phyloP scores from a whole-genome alignment of 345 rosid genomes.

The Ceriops zippeliana region DNA sequence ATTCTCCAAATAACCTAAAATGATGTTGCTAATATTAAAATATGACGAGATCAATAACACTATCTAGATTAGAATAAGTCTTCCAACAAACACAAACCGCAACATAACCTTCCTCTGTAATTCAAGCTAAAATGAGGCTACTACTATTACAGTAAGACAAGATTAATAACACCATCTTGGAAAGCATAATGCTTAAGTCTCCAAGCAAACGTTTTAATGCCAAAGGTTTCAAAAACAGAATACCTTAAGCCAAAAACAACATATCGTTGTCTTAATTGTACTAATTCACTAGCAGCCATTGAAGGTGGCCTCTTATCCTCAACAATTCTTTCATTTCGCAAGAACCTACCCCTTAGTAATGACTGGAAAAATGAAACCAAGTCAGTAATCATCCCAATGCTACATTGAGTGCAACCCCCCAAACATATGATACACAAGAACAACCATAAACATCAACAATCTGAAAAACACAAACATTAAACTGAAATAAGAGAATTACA shows the following conservation, averaged over 20 bases:
- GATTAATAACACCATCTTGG: not conserved
- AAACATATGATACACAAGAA: not conserved
- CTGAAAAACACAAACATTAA: no score
- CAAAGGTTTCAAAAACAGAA: slow-evolving; percentile 8
- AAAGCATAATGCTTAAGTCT: slow-evolving; percentile 1
- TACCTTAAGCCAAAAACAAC: slow-evolving; percentile 96
- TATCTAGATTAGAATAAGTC: no score
- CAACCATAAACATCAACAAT: not conserved
- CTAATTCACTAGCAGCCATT: slow-evolving; percentile 75
- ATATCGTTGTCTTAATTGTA: slow-evolving; percentile 79
- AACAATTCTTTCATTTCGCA: slow-evolving; percentile 75
- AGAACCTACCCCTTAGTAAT: slow-evolving; percentile 89
- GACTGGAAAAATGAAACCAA: slow-evolving; percentile 47
- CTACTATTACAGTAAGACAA: not conserved
- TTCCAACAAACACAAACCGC: no score
- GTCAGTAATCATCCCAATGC: slow-evolving; percentile 4
- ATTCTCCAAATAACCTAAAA: no score
- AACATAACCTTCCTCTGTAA: no score
- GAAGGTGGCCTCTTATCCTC: slow-evolving; percentile 79
- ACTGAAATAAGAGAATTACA: not conserved
- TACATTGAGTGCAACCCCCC: slow-evolving; percentile 5
- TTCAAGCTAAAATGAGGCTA: no score
- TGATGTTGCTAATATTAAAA: no score
- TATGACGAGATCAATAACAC: no score
- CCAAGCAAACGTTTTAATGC: not conserved